Evolutionary conservation across 2,329 filamentous ascomycete genomes (phyloP).

Genomic region (Verticillium zaregamsianum): DNA sequence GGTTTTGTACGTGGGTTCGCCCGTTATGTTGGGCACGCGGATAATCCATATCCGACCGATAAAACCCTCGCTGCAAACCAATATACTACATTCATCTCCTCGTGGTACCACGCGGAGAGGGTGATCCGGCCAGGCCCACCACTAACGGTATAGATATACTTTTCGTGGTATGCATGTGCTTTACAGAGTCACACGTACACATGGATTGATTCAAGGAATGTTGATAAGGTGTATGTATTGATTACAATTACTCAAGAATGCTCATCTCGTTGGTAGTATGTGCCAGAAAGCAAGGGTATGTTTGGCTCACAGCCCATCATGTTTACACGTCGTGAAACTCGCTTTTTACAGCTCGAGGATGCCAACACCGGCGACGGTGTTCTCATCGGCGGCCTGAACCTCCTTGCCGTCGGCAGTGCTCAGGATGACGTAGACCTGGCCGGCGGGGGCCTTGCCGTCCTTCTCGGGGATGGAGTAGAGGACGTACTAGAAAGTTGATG

Average conservation of each 20-base stretch:
- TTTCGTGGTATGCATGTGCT: too few species aligned
- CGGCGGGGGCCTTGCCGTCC: slow-evolving; percentile 16
- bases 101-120: too few species aligned
- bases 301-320: background rate
- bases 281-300: background rate
- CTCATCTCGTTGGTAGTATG: background rate
- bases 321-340: background rate
- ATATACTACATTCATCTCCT: too few species aligned
- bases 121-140: too few species aligned
- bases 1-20: too few species aligned
- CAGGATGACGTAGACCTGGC: slow-evolving; percentile 36
- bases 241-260: background rate
- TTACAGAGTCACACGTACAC: too few species aligned
- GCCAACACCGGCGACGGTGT: slow-evolving; percentile 31
- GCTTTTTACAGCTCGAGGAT: slow-evolving; percentile 21
- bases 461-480: slow-evolving; percentile 16
- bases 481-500: slow-evolving; percentile 11
- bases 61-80: too few species aligned
- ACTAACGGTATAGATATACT: too few species aligned
- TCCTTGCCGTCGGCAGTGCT: slow-evolving; percentile 27
- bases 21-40: too few species aligned
- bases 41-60: too few species aligned
- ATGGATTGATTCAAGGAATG: too few species aligned
- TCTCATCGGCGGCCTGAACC: slow-evolving; percentile 26
- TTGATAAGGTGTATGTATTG: background rate